Evolutionary conservation across 306 rosid genomes (phyloP).

Genomic region (Hippophae tibetana): DNA sequence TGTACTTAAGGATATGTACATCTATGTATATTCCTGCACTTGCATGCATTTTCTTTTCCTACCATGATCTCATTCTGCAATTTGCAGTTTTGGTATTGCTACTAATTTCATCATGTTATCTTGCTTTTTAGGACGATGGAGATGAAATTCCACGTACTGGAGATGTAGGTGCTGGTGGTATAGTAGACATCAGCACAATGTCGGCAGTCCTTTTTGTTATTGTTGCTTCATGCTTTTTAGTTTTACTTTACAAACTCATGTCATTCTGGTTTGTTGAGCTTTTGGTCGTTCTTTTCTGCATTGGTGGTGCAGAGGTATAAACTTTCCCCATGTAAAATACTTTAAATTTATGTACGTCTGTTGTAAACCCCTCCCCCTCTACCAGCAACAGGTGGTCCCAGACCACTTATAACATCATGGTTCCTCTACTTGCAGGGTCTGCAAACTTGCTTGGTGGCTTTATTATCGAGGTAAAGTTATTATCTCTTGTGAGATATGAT

Average conservation of each 20-base stretch:
- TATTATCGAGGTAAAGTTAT: constrained; percentile 55
- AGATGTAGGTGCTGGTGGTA: constrained; percentile 33
- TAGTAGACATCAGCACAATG: constrained; percentile 62
- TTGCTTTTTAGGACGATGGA: constrained; percentile 49
- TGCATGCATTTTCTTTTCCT: background rate
- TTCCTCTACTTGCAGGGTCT: constrained; percentile 62
- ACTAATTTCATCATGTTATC: constrained; percentile 12
- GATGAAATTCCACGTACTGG: constrained; percentile 43
- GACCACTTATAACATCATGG: constrained; percentile 21
- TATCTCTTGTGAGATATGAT: constrained; percentile 10
- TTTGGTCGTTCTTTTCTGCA: constrained; percentile 91
- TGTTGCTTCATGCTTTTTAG: constrained; percentile 73
- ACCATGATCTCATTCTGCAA: background rate
- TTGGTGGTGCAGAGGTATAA: constrained; percentile 86
- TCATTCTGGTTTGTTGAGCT: constrained; percentile 68
- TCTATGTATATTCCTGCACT: no score
- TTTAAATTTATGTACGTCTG: background rate
- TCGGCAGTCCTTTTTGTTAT: constrained; percentile 75
- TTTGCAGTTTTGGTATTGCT: constrained; percentile 1
- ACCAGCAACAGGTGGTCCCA: constrained; percentile 8
- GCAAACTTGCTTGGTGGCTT: constrained; percentile 87
- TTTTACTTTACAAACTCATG: constrained; percentile 76
- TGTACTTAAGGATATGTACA: no score
- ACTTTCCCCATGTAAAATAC: constrained; percentile 9
- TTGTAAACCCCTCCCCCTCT: constrained; percentile 10